Base-by-base conservation (phyloP, 2,329 filamentous ascomycete species). In the Pseudocercospora crystallina region DNA sequence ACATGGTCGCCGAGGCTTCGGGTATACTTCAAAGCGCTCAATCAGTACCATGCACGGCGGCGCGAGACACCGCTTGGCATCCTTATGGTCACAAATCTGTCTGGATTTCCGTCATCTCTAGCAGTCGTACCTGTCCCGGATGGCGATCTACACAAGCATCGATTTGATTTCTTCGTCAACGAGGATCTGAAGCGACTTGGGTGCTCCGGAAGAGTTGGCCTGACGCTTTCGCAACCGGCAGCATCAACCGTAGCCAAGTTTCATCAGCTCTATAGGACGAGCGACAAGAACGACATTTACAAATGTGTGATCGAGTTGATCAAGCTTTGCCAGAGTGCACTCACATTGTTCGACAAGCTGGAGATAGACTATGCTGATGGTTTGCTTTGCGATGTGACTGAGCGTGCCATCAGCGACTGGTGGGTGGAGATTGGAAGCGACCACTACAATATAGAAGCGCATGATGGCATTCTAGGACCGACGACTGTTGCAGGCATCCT, bases 391-490 rank as follows among this genome's bases (percentile, higher is more conserved):
- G 94, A 99, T 72, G 79, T 94, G 37, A 97, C 94, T 0, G 94
- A 99, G 69, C 85, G 81, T 55, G 90, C 91, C 1, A 84, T 97
- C 61, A 86, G 85, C 55, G 89, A 96, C 68, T 99, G 94, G 94
- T 97, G 94, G 94, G 85, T 88, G 1, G 89, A 96, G 63, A 86
- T 96, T 53, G 94, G 94, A 1, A 86, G 85, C 0, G 92, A 97
- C 59, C 86, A 94, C 64, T 96, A 92, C 75, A 95, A 92, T 48
- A 82, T 90, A 31, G 94, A 97, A 69, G 92, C 94, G 1, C 87
- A 87, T 8, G 94, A 99, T 71, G 92, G 92, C 10, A 90, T 95
- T 15, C 75, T 99, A 2, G 94, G 94, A 0, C 91, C 94, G 2
- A 95, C 89, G 0, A 96, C 91, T 0, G 90, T 97, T 7, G 84